phyloP scores from a whole-genome alignment of 2,329 filamentous ascomycete genomes.

The Chrysoporthe deuterocubensis region DNA sequence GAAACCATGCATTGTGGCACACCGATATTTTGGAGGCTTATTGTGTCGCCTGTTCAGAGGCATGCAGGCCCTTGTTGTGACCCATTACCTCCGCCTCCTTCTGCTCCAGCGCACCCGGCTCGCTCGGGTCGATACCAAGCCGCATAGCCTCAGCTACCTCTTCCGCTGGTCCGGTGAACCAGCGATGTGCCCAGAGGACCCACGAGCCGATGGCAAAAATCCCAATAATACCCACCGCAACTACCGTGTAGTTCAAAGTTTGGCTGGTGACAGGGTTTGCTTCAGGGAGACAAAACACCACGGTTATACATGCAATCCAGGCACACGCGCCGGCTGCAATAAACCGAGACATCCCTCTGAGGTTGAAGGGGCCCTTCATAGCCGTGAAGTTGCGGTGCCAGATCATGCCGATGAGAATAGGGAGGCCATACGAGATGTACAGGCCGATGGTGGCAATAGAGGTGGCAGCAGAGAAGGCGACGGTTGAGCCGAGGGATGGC shows the following conservation, averaged over 20 bases:
- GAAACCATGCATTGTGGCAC: background rate
- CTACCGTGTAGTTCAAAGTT: slow-evolving; percentile 63
- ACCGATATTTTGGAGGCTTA: background rate
- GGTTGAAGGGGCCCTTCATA: slow-evolving; percentile 60
- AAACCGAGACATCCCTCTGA: slow-evolving; percentile 48
- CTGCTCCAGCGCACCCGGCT: slow-evolving; percentile 48
- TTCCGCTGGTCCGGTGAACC: slow-evolving; percentile 60
- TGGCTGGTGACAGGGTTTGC: slow-evolving; percentile 59
- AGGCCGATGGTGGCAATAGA: slow-evolving; percentile 63
- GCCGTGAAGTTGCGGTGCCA: slow-evolving; percentile 52
- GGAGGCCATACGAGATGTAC: slow-evolving; percentile 62
- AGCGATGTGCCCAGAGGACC: slow-evolving; percentile 56
- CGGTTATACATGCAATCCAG: slow-evolving; percentile 60
- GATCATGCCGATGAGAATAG: slow-evolving; percentile 58
- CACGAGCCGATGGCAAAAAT: slow-evolving; percentile 52
- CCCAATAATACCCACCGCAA: slow-evolving; percentile 61
- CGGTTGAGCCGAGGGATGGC: slow-evolving; percentile 56
- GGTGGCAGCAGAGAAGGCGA: slow-evolving; percentile 62
- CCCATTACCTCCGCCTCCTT: slow-evolving; percentile 34
- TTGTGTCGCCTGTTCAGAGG: slow-evolving; percentile 4
- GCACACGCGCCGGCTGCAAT: slow-evolving; percentile 51
- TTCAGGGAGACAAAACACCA: slow-evolving; percentile 62
- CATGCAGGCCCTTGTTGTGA: slow-evolving; percentile 32
- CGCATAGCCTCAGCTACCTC: slow-evolving; percentile 56
- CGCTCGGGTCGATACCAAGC: slow-evolving; percentile 51